Conservation (phyloP, 1,284 basidiomycete genomes). For the Mrakiaceae sp. region DNA sequence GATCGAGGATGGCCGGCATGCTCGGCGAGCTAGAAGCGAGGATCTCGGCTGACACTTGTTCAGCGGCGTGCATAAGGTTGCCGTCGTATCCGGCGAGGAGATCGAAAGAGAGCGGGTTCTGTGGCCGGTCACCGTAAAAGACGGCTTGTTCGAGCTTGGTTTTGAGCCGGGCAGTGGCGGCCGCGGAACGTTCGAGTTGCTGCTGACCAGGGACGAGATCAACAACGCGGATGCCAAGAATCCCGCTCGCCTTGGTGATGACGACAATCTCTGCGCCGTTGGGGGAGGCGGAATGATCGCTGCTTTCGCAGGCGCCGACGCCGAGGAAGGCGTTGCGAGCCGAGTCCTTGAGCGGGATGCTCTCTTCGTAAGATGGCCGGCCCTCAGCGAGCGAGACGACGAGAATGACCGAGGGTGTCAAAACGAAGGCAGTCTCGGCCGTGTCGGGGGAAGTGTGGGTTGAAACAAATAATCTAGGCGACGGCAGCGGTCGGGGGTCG, state of each 20-base stretch:
- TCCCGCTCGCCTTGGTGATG: conserved; percentile 29
- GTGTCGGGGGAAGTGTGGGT: conserved; percentile 22
- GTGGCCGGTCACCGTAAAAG: conserved; percentile 39
- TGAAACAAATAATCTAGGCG: conserved; percentile 25
- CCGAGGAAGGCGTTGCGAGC: conserved; percentile 32
- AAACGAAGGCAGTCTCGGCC: conserved; percentile 30
- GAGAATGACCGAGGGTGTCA: conserved; percentile 33
- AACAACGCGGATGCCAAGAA: conserved; percentile 28
- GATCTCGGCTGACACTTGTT: conserved; percentile 39
- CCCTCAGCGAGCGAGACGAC: conserved; percentile 26
- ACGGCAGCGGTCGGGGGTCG: conserved; percentile 34
- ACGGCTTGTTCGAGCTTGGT: conserved; percentile 44
- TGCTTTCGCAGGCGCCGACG: conserved; percentile 16
- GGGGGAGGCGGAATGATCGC: background rate
- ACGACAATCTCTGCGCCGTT: conserved; percentile 21
- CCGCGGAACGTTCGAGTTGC: conserved; percentile 8
- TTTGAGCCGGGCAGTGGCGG: conserved; percentile 32
- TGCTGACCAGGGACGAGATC: background rate
- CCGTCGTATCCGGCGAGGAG: conserved; percentile 36
- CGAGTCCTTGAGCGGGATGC: conserved; percentile 28
- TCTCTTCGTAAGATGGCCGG: conserved; percentile 28
- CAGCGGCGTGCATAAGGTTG: conserved; percentile 39
- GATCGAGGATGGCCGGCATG: conserved; percentile 63
- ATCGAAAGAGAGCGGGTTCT: conserved; percentile 44
- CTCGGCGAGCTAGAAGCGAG: conserved; percentile 45